Conservation (phyloP, 2,329 filamentous ascomycete genomes). For the Aspergillus jensenii region DNA sequence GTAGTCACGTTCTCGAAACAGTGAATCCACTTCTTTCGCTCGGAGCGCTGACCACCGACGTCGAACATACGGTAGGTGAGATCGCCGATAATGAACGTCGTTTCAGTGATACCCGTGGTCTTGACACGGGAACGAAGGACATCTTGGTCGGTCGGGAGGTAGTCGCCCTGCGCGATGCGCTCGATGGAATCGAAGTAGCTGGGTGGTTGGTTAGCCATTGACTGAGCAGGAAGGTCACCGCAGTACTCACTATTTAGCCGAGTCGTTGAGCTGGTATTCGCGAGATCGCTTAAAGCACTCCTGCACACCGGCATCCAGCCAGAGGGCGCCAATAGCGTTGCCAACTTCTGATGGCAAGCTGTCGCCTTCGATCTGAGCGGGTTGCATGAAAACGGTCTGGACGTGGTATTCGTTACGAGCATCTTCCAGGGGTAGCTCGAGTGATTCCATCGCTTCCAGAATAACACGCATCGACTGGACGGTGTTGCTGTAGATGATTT, state of each 20-base stretch:
- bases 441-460: constrained; percentile 66
- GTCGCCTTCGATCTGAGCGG: constrained; percentile 93
- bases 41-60: constrained; percentile 90
- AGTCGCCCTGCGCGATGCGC: constrained; percentile 85
- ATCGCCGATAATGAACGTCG: constrained; percentile 91
- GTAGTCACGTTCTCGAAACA: constrained; percentile 98
- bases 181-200: constrained; percentile 97
- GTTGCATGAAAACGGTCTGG: constrained; percentile 98
- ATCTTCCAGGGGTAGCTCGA: constrained; percentile 81
- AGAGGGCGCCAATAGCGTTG: constrained; percentile 85
- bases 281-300: constrained; percentile 93
- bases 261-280: constrained; percentile 96
- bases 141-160: constrained; percentile 93
- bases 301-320: constrained; percentile 90
- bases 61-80: constrained; percentile 97
- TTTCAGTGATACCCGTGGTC: constrained; percentile 96
- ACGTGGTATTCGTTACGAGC: constrained; percentile 95
- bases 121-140: constrained; percentile 94
- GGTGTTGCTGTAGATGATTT: constrained; percentile 72
- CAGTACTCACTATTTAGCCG: constrained; percentile 80
- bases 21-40: constrained; percentile 99
- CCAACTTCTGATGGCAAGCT: constrained; percentile 92
- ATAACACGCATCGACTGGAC: constrained; percentile 71
- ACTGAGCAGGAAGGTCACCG: neutral
- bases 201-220: constrained; percentile 34